Conservation (phyloP, 169 alveolate genomes). For the Amoebophrya sp. region DNA sequence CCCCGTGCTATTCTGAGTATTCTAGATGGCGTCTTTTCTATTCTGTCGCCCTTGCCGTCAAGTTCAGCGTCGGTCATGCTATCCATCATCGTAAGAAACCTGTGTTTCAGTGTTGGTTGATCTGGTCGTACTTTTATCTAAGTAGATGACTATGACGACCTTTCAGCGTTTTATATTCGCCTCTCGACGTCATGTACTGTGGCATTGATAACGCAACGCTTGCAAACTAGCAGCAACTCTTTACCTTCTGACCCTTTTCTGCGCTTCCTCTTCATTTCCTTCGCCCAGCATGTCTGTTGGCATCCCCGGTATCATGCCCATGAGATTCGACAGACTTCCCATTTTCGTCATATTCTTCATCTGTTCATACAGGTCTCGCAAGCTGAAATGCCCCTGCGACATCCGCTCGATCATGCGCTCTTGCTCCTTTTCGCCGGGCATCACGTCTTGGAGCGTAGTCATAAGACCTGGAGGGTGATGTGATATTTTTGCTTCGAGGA, state of each 20-base stretch:
- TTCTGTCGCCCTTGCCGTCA: background rate
- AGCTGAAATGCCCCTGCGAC: background rate
- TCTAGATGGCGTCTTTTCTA: background rate
- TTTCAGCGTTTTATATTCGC: too few species aligned
- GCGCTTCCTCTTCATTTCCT: background rate
- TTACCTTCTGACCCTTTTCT: too few species aligned
- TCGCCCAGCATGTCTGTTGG: background rate
- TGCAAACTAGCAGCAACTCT: too few species aligned
- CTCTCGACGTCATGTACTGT: too few species aligned
- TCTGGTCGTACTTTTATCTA: too few species aligned
- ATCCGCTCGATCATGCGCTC: background rate
- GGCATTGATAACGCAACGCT: too few species aligned
- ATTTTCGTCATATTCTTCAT: background rate
- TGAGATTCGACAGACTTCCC: background rate
- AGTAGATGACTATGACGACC: too few species aligned
- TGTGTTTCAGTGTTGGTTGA: too few species aligned
- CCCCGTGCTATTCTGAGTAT: constrained; percentile 12
- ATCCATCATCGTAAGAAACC: background rate
- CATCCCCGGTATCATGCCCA: constrained; percentile 13
- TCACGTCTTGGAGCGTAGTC: background rate
- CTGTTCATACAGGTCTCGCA: background rate
- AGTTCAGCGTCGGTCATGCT: background rate
- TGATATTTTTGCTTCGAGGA: too few species aligned
- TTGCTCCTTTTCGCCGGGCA: background rate
- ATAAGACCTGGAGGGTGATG: too few species aligned